Conservation (phyloP, 768 basidiomycete species). For the Boletus patriciae region DNA sequence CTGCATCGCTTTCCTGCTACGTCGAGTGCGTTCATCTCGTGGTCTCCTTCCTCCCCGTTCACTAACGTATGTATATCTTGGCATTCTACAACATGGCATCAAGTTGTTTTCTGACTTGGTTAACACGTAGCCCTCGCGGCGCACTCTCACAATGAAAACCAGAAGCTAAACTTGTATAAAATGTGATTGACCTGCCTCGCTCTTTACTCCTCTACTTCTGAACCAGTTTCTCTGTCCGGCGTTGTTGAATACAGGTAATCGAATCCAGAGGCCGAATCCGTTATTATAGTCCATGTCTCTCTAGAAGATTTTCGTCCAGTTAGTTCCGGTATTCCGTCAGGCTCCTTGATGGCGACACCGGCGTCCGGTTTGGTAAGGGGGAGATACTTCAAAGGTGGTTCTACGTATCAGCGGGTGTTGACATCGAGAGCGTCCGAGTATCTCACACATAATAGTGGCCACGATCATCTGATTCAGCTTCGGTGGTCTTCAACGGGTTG, state of each 20-base stretch:
- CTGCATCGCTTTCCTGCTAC: background rate
- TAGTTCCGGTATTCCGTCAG: no score
- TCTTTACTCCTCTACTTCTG: background rate
- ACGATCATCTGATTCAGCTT: background rate
- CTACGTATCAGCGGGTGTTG: no score
- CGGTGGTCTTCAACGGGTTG: background rate
- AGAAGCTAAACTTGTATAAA: background rate
- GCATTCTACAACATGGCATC: background rate
- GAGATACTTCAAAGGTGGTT: background rate
- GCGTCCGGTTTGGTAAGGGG: background rate
- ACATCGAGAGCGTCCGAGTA: background rate
- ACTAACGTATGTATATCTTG: background rate
- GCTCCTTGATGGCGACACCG: background rate
- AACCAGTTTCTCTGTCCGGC: background rate
- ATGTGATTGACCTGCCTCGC: background rate
- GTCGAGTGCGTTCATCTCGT: slow-evolving; percentile 2
- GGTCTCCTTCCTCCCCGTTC: background rate
- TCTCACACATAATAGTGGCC: background rate
- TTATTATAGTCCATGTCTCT: background rate
- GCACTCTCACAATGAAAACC: background rate
- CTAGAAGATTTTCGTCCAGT: background rate
- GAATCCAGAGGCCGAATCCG: no score
- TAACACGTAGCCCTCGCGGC: background rate
- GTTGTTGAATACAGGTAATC: background rate
- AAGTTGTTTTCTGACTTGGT: background rate